phyloP scores from a whole-genome alignment of 2,329 filamentous ascomycete species.

The Ramichloridium luteum region DNA sequence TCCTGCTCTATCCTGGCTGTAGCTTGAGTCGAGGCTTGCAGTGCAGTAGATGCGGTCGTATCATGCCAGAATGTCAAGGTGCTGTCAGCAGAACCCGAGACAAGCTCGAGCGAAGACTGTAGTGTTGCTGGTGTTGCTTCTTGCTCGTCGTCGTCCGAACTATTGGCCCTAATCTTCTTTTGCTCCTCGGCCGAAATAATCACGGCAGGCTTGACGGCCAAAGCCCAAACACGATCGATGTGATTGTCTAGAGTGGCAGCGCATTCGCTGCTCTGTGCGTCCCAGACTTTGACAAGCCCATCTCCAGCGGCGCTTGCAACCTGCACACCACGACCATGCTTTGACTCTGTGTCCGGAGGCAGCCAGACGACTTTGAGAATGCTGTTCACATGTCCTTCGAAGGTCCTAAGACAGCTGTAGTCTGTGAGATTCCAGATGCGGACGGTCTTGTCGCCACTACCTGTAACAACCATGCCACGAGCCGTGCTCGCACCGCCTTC shows the following conservation, averaged over 20 bases:
- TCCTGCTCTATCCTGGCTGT: conserved; percentile 82
- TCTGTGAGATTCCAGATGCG: conserved; percentile 89
- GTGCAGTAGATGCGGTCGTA: conserved; percentile 69
- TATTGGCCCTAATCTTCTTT: conserved; percentile 3
- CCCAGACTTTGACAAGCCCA: conserved; percentile 93
- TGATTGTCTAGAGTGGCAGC: conserved; percentile 93
- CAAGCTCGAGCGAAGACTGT: conserved; percentile 47
- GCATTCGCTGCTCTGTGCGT: conserved; percentile 69
- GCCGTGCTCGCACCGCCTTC: conserved; percentile 53
- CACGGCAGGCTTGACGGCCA: conserved; percentile 54
- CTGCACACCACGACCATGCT: conserved; percentile 45
- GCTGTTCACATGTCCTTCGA: conserved; percentile 93
- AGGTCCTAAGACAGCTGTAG: conserved; percentile 84
- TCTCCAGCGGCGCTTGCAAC: conserved; percentile 85
- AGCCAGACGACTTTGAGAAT: conserved; percentile 92
- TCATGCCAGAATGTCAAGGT: conserved; percentile 94
- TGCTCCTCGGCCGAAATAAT: conserved; percentile 5
- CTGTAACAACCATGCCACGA: conserved; percentile 76
- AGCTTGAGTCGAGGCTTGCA: conserved; percentile 59
- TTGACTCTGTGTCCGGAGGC: conserved; percentile 31
- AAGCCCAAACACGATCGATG: conserved; percentile 86
- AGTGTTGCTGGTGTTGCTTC: conserved; percentile 7
- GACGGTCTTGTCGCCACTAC: conserved; percentile 89
- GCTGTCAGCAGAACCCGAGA: conserved; percentile 85
- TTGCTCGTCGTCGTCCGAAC: conserved; percentile 17